Percentiles rank a stretch among this genome's conserved stretches.
Evolutionary conservation across 2,329 filamentous ascomycete genomes (phyloP).

Genomic region (Trichophyton verrucosum): DNA sequence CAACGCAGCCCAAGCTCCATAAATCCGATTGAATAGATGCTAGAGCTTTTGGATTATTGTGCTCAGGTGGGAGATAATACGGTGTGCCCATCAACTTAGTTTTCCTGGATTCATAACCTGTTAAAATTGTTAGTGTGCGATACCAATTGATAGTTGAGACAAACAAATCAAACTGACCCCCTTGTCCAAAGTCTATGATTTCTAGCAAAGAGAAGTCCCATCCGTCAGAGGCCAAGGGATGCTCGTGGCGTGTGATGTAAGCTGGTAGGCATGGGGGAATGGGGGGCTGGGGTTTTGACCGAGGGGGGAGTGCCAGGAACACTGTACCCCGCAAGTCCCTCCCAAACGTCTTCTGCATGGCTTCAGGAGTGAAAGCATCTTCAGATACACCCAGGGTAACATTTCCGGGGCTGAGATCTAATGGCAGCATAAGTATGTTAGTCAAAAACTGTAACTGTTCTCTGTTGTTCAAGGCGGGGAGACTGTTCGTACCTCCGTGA

Average conservation of each 20-base stretch:
- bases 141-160: too few relatives aligned
- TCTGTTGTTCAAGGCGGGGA: too few relatives aligned
- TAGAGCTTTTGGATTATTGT: background rate
- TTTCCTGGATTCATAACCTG: conserved; percentile 1
- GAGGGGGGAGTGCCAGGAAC: background rate
- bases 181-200: too few relatives aligned
- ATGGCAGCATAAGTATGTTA: too few relatives aligned
- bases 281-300: background rate
- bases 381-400: background rate
- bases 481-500: conserved; percentile 6
- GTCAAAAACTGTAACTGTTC: too few relatives aligned
- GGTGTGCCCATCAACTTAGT: background rate
- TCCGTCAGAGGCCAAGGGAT: background rate
- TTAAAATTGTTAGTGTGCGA: too few relatives aligned
- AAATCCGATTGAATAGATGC: conserved; percentile 2
- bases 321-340: background rate
- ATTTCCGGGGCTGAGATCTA: background rate
- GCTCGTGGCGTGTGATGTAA: background rate
- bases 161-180: too few relatives aligned
- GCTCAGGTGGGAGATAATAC: background rate
- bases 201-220: background rate
- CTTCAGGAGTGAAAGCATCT: background rate
- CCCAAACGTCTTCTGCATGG: background rate
- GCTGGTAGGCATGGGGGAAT: too few relatives aligned
- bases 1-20: conserved; percentile 9